Evolutionary conservation across 2,329 filamentous ascomycete genomes (phyloP).

Genomic region (Chaetomium strumarium): DNA sequence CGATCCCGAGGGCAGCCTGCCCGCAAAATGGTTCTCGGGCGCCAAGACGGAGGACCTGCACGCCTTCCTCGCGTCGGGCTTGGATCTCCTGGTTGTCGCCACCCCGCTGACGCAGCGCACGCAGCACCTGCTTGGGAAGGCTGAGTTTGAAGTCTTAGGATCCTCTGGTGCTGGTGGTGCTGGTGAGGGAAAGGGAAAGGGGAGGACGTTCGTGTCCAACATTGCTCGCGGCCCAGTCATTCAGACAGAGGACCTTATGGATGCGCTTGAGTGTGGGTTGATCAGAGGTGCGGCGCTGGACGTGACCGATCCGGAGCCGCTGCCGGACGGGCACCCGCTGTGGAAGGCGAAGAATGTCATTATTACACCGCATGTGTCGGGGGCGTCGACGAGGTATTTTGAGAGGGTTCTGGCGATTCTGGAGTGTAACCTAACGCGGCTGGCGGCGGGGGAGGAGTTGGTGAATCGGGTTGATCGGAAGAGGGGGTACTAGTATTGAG

Average conservation of each 20-base stretch:
- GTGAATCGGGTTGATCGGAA: conserved; percentile 38
- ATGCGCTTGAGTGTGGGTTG: conserved; percentile 45
- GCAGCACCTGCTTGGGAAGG: conserved; percentile 43
- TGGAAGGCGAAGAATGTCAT: conserved; percentile 66
- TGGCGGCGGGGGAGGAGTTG: conserved; percentile 34
- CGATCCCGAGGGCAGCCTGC: conserved; percentile 45
- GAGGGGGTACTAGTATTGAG: conserved; percentile 27
- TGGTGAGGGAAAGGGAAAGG: too few species aligned
- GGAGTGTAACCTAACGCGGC: conserved; percentile 35
- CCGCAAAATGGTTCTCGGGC: conserved; percentile 47
- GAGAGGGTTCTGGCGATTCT: conserved; percentile 39
- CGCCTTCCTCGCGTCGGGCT: conserved; percentile 43
- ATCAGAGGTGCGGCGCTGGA: conserved; percentile 65
- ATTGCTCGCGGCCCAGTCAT: conserved; percentile 57
- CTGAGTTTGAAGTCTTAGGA: conserved; percentile 42
- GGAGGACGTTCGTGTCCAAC: conserved; percentile 60
- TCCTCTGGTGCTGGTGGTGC: too few species aligned
- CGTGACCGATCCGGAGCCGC: conserved; percentile 73
- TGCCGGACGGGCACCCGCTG: conserved; percentile 61
- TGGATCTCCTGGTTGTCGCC: conserved; percentile 49
- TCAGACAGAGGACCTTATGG: conserved; percentile 51
- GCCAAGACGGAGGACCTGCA: conserved; percentile 39
- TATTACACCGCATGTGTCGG: conserved; percentile 50
- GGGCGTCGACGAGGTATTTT: conserved; percentile 35
- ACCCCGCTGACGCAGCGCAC: conserved; percentile 47